Conservation (phyloP, 331 rosid species). For the Spiraea crenata region DNA sequence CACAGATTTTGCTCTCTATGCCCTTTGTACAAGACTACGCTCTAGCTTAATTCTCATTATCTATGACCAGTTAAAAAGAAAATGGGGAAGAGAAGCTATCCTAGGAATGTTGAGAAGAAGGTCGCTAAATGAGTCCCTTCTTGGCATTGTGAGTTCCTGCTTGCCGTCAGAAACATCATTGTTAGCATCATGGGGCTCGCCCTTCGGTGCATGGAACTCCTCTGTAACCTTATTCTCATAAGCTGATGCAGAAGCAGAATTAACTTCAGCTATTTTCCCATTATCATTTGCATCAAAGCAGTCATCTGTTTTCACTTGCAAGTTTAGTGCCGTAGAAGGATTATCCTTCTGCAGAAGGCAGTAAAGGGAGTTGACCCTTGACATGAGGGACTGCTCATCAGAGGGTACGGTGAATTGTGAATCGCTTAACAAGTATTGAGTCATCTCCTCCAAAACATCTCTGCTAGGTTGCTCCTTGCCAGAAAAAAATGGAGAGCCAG, state of each 20-base stretch:
- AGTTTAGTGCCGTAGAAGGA: conserved; percentile 40
- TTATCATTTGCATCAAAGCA: conserved; percentile 1
- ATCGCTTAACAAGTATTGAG: conserved; percentile 58
- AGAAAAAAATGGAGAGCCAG: conserved; percentile 30
- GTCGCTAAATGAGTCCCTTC: conserved; percentile 80
- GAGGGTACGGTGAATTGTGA: conserved; percentile 39
- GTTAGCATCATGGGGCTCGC: conserved; percentile 19
- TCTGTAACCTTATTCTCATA: conserved; percentile 33
- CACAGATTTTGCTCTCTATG: conserved; percentile 20
- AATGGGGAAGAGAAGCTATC: conserved; percentile 86
- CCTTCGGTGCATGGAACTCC: conserved; percentile 12
- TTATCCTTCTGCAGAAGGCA: conserved; percentile 73
- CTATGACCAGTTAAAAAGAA: conserved; percentile 51
- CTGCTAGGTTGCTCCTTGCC: conserved; percentile 38
- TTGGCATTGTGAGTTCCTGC: conserved; percentile 53
- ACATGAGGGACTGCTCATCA: conserved; percentile 63
- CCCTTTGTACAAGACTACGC: conserved; percentile 27
- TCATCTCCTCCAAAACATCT: conserved; percentile 59
- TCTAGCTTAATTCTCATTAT: conserved; percentile 47
- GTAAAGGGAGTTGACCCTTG: conserved; percentile 70
- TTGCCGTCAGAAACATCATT: conserved; percentile 21
- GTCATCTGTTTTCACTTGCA: conserved; percentile 14
- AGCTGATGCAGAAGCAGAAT: conserved; percentile 24
- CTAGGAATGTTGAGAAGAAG: conserved; percentile 78
- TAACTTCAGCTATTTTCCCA: conserved; percentile 29